A percentile compares a stretch with the other conserved stretches of the same genome.
Conservation (phyloP, 768 basidiomycete genomes). For the Boletus coccyginus region DNA sequence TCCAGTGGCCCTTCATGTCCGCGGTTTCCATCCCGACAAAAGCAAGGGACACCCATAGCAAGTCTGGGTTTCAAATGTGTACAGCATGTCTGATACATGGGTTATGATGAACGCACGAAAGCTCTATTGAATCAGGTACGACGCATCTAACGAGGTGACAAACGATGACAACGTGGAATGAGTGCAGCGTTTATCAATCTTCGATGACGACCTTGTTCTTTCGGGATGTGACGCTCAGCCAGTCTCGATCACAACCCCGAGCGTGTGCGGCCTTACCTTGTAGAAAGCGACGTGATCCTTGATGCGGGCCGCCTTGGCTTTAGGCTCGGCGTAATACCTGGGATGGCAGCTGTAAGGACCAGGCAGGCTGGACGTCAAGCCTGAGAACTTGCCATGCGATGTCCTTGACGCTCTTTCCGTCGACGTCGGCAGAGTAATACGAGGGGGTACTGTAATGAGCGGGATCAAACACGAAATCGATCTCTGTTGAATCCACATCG, state of each 20-base stretch:
- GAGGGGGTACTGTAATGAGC: too few species aligned
- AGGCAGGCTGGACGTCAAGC: not conserved
- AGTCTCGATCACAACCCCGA: not conserved
- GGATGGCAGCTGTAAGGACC: not conserved
- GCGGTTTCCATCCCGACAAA: not conserved
- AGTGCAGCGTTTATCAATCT: constrained; percentile 2
- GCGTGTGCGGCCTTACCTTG: constrained; percentile 33
- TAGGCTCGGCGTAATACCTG: constrained; percentile 68
- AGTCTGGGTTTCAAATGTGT: not conserved
- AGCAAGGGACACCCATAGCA: not conserved
- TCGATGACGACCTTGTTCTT: constrained; percentile 23
- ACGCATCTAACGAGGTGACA: not conserved
- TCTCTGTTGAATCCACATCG: too few species aligned
- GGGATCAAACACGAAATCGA: too few species aligned
- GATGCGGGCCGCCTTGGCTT: constrained; percentile 57
- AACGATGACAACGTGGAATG: not conserved
- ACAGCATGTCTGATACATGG: not conserved
- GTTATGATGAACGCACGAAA: not conserved
- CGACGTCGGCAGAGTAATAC: too few species aligned
- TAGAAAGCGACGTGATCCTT: constrained; percentile 35
- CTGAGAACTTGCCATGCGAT: constrained; percentile 56
- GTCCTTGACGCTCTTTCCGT: constrained; percentile 31
- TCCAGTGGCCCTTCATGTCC: not conserved
- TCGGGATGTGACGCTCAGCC: not conserved
- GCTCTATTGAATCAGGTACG: not conserved